Base-by-base conservation (phyloP, 2,329 filamentous ascomycete genomes). In the Biscogniauxia sp. region DNA sequence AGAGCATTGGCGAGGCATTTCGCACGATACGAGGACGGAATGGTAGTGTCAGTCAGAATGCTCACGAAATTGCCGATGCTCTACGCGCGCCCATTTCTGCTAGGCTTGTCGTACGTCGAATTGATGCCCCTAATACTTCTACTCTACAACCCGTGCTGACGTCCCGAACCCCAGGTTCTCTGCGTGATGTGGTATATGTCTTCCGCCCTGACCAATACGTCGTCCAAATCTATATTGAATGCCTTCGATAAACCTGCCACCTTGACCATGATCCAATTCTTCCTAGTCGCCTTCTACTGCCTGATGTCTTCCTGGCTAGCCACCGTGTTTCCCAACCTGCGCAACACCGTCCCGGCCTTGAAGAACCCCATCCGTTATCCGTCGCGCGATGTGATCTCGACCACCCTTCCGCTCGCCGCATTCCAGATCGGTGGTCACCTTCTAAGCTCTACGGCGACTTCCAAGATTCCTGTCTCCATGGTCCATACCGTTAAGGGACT, bases 401-500 rank as follows among this genome's bases (percentile, higher is more conserved):
- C 92, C 1, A 97, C 94, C 0, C 81, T 98, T n/a, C 95, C 95
- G 19, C 82, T 99, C 37, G 94, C 95, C 1, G 84, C 90, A 26
- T 99, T 99, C 75, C 93, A 97, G 76, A 91, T 99, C 56, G 90
- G 89, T 41, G 95, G 95, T 5, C 95, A 99, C 76, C 90, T 99
- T 50, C 81, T 98, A 52, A 97, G 92, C 75, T 96, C 94, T 5
- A 95, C 93, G 66, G 94, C 95, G 26, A 99, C 94, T 32, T 90
- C 92, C 55, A 91, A 93, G 74, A 98, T 99, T 58, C 94, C 95
- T 0, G 95, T 99, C 1, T 98, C 95, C 6, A 84, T 99, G 41
- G 95, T 99, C 3, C 95, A 99, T 77, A 99, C 95, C 0, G 98
- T 99, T 78, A 99, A 99, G 79, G 95, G 95, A 7, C 86, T 99